These are phyloP conservation scores for Malassezia yamatoensis DNA, from an alignment of 1,284 basidiomycete species.

Conservation along the genomic window DNA sequence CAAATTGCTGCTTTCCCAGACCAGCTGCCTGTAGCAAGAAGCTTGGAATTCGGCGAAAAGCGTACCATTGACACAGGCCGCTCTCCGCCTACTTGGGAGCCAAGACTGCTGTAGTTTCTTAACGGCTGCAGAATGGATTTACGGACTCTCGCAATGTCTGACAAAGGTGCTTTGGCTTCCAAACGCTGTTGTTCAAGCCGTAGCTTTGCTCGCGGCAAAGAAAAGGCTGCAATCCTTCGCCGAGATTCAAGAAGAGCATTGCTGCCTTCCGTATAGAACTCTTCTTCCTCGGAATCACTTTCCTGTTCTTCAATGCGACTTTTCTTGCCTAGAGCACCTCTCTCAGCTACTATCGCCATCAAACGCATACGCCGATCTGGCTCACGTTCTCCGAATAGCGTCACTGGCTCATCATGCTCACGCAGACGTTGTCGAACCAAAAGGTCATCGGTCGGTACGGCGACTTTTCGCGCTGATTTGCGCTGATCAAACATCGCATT, in stretches of 20 bases:
- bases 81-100: slow-evolving; percentile 94
- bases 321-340: slow-evolving; percentile 62
- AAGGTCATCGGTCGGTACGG: slow-evolving; percentile 91
- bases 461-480: slow-evolving; percentile 82
- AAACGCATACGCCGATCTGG: slow-evolving; percentile 74
- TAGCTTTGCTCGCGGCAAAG: slow-evolving; percentile 85
- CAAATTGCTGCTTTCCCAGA: slow-evolving; percentile 86
- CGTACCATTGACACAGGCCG: slow-evolving; percentile 85
- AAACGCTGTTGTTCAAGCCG: slow-evolving; percentile 76
- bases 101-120: slow-evolving; percentile 81
- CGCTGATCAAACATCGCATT: slow-evolving; percentile 32
- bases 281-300: slow-evolving; percentile 58
- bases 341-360: slow-evolving; percentile 76
- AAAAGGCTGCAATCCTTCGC: slow-evolving; percentile 75
- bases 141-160: slow-evolving; percentile 77
- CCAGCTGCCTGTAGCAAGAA: slow-evolving; percentile 88
- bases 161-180: slow-evolving; percentile 76
- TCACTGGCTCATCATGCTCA: slow-evolving; percentile 89
- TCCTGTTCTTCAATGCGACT: slow-evolving; percentile 61
- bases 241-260: slow-evolving; percentile 73
- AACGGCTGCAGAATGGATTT: slow-evolving; percentile 79
- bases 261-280: slow-evolving; percentile 89
- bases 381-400: slow-evolving; percentile 80
- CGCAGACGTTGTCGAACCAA: slow-evolving; percentile 77
- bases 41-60: slow-evolving; percentile 79